Percentiles rank a stretch among this genome's conserved stretches.
Evolutionary conservation across 441 rosid genomes (phyloP).

Genomic region (Hura crepitans): DNA sequence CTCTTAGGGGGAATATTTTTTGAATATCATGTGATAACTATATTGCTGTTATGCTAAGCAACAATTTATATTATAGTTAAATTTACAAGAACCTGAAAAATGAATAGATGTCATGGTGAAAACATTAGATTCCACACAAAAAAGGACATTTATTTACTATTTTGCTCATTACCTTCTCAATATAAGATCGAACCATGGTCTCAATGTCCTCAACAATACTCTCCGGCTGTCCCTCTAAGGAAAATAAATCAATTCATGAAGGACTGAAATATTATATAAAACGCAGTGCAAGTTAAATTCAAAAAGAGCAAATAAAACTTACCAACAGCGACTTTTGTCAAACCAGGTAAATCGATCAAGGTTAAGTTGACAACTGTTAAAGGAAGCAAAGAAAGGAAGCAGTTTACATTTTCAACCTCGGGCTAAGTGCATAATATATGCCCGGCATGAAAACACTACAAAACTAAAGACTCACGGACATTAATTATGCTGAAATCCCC

Average conservation of each 20-base stretch:
- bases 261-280: constrained; percentile 6
- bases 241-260: constrained; percentile 20
- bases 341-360: constrained; percentile 78
- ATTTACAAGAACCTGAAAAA: constrained; percentile 1
- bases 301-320: constrained; percentile 22
- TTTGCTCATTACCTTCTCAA: constrained; percentile 52
- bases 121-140: background rate
- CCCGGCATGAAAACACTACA: background rate
- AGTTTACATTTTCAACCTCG: constrained; percentile 1
- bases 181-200: constrained; percentile 64
- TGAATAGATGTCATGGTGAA: background rate
- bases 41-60: background rate
- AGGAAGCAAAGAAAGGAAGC: constrained; percentile 12
- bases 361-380: constrained; percentile 86
- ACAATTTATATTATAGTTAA: background rate
- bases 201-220: constrained; percentile 74
- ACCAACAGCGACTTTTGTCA: constrained; percentile 89
- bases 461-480: background rate
- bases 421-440: background rate
- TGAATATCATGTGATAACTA: background rate
- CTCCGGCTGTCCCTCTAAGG: constrained; percentile 84
- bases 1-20: no score
- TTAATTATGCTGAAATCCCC: background rate
- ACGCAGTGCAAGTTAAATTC: constrained; percentile 4
- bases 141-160: background rate